Base-by-base conservation (phyloP, 768 basidiomycete species). In the Amanita subjunquillea region DNA sequence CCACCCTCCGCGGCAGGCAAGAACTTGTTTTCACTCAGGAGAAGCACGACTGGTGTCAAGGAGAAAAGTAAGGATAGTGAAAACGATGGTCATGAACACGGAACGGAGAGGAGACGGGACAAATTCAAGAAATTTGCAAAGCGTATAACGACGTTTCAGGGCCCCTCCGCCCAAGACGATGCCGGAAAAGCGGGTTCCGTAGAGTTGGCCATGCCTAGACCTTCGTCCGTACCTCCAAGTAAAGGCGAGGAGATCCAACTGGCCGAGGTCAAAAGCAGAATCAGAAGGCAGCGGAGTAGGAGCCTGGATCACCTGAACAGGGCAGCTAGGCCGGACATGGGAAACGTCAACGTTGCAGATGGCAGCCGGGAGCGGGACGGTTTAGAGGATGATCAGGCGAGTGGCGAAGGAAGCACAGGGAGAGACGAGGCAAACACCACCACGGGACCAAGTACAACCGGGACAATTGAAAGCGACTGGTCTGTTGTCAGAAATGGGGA, bases 81-180 rank as follows among this genome's bases (percentile, higher is more conserved):
- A 40, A 27, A 6, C 23, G 25, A 50, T 17, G 29, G 25, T 15
- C 23, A 46, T 12, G 36, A 36, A 30, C 48, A 40, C 7, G 38
- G 48, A 27, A 79, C 78, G 51, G 78, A 80, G 53, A 75, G 85
- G 49, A 95, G 84, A 66, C 80, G 90, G 36, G 87, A 93, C 65
- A 77, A 77, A 44, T 67, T 95, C 55, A 85, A 80, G 65, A 82
- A 79, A 46, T 69, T 93, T 44, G 88, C 87, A 15, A 83, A 80
- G 59, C 78, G 76, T 58, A 69, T 88, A 51, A 72, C 74, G 25
- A 66, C 67, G 7, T 72, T 75, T 54, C 70, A 49, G 3, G 22
- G 12, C 23, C 17, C 25, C 9, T 7, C 37, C 12, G 22, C 13
- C 36, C 29, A 23, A 38, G 48, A 32, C 10, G 32, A 32, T 4